These are phyloP conservation scores for Leishmania turanica DNA, from an alignment of 208 protist genomes.

Conservation along the genomic window DNA sequence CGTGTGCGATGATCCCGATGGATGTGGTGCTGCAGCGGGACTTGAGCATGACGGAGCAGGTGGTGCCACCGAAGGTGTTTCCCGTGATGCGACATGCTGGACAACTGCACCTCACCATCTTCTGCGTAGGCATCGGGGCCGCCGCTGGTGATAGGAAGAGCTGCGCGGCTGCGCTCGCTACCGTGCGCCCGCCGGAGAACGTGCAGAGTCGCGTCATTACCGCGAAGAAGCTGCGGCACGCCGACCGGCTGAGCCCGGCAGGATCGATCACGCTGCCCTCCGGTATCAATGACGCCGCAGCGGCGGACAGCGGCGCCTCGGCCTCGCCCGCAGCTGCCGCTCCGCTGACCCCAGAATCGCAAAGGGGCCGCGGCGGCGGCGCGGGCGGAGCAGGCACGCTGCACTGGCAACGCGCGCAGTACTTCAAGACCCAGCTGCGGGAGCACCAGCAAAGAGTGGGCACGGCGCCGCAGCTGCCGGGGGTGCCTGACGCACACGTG, in stretches of 20 bases:
- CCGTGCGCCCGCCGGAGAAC: slow-evolving; percentile 14
- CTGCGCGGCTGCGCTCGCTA: slow-evolving; percentile 7
- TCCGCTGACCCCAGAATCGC: neutral
- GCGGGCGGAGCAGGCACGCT: slow-evolving; percentile 11
- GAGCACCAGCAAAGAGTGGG: slow-evolving; percentile 25
- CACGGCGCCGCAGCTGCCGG: slow-evolving; percentile 32
- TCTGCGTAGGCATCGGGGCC: slow-evolving; percentile 59
- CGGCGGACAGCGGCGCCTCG: neutral
- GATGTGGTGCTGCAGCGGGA: slow-evolving; percentile 78
- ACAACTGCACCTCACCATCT: slow-evolving; percentile 85
- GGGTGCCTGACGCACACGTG: slow-evolving; percentile 60
- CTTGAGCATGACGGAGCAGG: slow-evolving; percentile 72
- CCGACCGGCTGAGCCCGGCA: slow-evolving; percentile 33
- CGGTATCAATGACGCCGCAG: neutral
- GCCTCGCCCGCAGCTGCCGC: neutral
- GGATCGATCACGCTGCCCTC: neutral
- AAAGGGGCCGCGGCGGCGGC: neutral
- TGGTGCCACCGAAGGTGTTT: slow-evolving; percentile 67
- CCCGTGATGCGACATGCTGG: slow-evolving; percentile 76
- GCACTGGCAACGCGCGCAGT: slow-evolving; percentile 70
- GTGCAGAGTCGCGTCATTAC: slow-evolving; percentile 50
- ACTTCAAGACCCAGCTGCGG: slow-evolving; percentile 57
- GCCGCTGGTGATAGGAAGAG: slow-evolving; percentile 1
- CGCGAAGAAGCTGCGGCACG: slow-evolving; percentile 74
- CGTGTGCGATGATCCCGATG: slow-evolving; percentile 56